Base-by-base conservation (phyloP, 345 rosid genomes). In the Linum trigynum region DNA sequence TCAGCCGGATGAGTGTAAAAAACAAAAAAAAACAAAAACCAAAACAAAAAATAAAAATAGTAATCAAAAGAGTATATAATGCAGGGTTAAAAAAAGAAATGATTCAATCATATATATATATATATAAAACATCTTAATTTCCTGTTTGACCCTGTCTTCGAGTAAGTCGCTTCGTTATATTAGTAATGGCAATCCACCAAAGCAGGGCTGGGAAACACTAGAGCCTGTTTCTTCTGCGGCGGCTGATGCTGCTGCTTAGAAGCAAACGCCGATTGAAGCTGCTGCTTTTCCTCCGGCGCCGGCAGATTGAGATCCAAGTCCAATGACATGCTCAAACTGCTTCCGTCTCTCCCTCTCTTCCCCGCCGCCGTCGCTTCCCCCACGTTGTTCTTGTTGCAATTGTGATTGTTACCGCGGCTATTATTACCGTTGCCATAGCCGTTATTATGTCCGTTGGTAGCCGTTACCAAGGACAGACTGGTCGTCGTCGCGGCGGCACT, bases 221-320 rank as follows among this genome's bases (percentile, higher is more conserved):
- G 65, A 38, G 83, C 67, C 71, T 72, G 82, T 57, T 75, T 77
- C 3, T 81, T 53, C 23, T 90, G 58, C 11, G 75, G 75, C 32
- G 88, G 82, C 61, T 86, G 32, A 23, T 23, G 32, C 32, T 23
- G 32, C 32, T 23, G 32, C 32, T 23, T 23, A 23, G 32, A 23
- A 23, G 88, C 67, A 88, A 86, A 74, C 83, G 81, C 83, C 16
- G 71, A 80, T 61, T 71, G 62, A 55, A 5, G 69, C 7, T 48
- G 79, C 9, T 67, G 78, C 67, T 89, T 87, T 23, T 88, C 97
- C 37, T 82, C 94, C 16, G 96, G 97, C 40, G 99, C 97, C 9
- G 99, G 96, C 32, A 91, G 90, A 76, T 95, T 95, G 60, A 95
- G 96, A 80, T 95, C 99, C 75, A 95, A 74, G 32, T 79, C 60